Evolutionary conservation across 2,329 filamentous ascomycete species (phyloP).

Genomic region (Monosporascus ibericus): DNA sequence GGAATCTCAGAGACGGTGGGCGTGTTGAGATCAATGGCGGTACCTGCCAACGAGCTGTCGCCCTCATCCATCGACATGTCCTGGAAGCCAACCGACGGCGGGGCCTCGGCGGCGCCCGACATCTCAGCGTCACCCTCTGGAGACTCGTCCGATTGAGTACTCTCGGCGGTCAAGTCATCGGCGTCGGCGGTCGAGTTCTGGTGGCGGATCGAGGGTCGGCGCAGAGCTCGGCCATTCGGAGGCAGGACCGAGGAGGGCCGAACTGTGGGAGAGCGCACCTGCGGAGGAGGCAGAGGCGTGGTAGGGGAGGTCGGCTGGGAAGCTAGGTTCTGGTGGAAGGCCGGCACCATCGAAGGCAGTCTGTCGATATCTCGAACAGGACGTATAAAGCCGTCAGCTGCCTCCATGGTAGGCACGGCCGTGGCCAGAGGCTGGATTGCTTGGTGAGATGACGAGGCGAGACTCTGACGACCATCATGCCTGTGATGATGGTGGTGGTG

Average conservation of each 20-base stretch:
- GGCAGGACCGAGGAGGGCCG: constrained; percentile 48
- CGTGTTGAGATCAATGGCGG: constrained; percentile 67
- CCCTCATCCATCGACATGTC: constrained; percentile 75
- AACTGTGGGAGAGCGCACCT: constrained; percentile 50
- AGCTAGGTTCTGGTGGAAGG: constrained; percentile 60
- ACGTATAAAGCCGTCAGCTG: constrained; percentile 67
- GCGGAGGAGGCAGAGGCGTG: constrained; percentile 68
- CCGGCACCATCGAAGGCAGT: constrained; percentile 73
- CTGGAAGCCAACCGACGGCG: constrained; percentile 77
- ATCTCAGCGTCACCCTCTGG: constrained; percentile 61
- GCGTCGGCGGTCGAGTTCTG: constrained; percentile 85
- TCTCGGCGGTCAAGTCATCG: constrained; percentile 81
- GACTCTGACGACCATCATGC: constrained; percentile 43
- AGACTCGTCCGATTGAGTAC: constrained; percentile 71
- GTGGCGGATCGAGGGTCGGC: constrained; percentile 81
- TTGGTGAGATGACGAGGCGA: constrained; percentile 43
- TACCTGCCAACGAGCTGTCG: constrained; percentile 70
- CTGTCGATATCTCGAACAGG: constrained; percentile 78
- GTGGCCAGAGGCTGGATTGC: constrained; percentile 62
- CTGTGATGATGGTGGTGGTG: constrained; percentile 36
- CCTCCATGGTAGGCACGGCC: constrained; percentile 61
- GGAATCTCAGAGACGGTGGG: constrained; percentile 79
- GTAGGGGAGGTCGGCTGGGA: constrained; percentile 94
- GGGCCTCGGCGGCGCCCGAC: constrained; percentile 73
- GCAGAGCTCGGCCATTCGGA: constrained; percentile 49